These are phyloP conservation scores for Dalbergia oliveri DNA, from an alignment of 306 rosid species.

Conservation along the genomic window DNA sequence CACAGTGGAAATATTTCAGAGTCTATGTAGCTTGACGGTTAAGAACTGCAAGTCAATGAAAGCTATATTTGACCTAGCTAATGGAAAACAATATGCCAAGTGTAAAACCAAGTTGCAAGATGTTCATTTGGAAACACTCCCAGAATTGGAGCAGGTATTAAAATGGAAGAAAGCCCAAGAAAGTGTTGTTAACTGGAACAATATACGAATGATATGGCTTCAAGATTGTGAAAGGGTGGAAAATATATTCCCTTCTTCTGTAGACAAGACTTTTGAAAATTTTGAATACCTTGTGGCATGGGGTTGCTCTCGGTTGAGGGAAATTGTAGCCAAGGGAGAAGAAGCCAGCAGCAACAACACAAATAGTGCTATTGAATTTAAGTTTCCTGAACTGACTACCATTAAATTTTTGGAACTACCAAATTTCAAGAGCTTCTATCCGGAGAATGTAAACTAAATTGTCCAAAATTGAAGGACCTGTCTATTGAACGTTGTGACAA, in stretches of 20 bases:
- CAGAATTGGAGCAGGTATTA: constrained; percentile 33
- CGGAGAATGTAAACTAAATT: background rate
- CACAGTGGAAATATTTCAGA: background rate
- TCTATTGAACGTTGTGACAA: background rate
- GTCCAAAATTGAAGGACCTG: background rate
- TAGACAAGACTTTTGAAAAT: background rate
- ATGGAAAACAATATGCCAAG: too few relatives aligned
- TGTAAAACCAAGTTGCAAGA: background rate
- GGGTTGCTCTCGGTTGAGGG: background rate
- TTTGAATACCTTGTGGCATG: background rate
- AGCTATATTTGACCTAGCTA: constrained; percentile 14
- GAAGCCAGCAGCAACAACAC: too few relatives aligned
- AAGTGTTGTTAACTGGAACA: background rate
- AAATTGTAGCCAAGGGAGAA: constrained; percentile 1
- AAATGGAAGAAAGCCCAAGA: constrained; percentile 20
- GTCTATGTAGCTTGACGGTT: constrained; percentile 1
- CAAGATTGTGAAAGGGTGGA: background rate
- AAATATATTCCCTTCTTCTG: constrained; percentile 32
- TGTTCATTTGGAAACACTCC: background rate
- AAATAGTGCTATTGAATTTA: background rate
- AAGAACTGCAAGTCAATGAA: constrained; percentile 14
- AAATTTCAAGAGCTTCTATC: constrained; percentile 16
- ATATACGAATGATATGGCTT: background rate
- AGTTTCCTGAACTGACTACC: background rate
- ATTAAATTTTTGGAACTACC: background rate